A percentile compares a stretch with the other conserved stretches of the same genome.
These are phyloP conservation scores for Fusarium armeniacum DNA, from an alignment of 2,329 filamentous ascomycete genomes.

Conservation along the genomic window DNA sequence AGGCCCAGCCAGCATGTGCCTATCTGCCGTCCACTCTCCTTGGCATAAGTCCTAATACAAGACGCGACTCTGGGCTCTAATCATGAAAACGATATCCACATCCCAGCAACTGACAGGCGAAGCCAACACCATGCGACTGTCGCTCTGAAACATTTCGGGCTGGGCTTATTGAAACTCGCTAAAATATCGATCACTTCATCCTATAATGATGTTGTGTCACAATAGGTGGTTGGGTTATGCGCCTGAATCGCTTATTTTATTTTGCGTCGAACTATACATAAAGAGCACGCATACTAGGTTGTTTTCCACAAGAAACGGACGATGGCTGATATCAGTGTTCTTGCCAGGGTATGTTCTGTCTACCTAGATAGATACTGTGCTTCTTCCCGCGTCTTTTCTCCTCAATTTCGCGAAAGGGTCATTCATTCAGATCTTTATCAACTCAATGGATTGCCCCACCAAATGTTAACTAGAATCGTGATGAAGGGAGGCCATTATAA, in stretches of 20 bases:
- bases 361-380: background rate
- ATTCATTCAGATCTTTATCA: too few relatives aligned
- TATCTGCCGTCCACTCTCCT: background rate
- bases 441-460: too few relatives aligned
- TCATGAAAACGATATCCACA: background rate
- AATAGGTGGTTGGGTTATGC: too few relatives aligned
- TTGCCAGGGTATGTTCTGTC: background rate
- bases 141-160: background rate
- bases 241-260: background rate
- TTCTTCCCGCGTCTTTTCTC: background rate
- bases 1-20: background rate
- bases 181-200: background rate
- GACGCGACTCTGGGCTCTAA: background rate
- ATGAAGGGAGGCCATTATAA: too few relatives aligned
- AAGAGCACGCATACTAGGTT: background rate
- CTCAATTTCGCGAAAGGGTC: too few relatives aligned
- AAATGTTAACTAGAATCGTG: too few relatives aligned
- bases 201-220: background rate
- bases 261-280: background rate
- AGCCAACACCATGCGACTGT: background rate
- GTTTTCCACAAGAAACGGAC: background rate
- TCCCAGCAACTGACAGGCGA: background rate
- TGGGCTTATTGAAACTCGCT: background rate
- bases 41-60: background rate
- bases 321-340: background rate